These are phyloP conservation scores for Rostrohypoxylon terebratum DNA, from an alignment of 495 filamentous ascomycete genomes.

Conservation along the genomic window DNA sequence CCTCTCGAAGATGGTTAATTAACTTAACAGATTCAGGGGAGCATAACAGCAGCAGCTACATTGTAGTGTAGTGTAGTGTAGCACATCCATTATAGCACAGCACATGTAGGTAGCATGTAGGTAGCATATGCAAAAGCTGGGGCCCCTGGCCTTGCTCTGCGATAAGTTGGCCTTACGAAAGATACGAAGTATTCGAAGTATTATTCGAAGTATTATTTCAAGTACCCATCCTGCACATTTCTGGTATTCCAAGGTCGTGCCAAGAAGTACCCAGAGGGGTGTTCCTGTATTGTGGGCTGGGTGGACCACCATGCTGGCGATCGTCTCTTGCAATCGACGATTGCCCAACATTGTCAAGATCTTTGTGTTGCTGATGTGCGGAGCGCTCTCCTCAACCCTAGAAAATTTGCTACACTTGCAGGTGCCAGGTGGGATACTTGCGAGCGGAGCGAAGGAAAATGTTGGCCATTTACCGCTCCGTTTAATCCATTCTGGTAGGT, in stretches of 20 bases:
- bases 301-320: constrained; percentile 22
- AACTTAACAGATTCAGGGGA: constrained; percentile 32
- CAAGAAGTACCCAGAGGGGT: constrained; percentile 37
- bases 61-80: too few species aligned
- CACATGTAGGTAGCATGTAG: neutral
- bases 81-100: neutral
- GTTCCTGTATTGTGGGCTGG: constrained; percentile 36
- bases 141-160: constrained; percentile 22
- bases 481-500: constrained; percentile 37
- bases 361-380: constrained; percentile 42
- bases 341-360: constrained; percentile 43
- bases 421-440: constrained; percentile 15
- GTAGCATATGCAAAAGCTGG: constrained; percentile 7
- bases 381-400: constrained; percentile 28
- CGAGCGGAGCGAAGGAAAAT: constrained; percentile 27
- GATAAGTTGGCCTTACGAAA: constrained; percentile 39
- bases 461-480: constrained; percentile 34
- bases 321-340: constrained; percentile 35
- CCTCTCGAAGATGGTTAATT: neutral
- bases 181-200: constrained; percentile 38
- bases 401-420: constrained; percentile 38
- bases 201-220: constrained; percentile 5
- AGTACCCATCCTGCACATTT: too few species aligned
- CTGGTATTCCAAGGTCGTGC: constrained; percentile 20
- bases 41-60: constrained; percentile 2